Conservation (phyloP, 2,329 filamentous ascomycete genomes). For the Xylariomycetidae sp. region DNA sequence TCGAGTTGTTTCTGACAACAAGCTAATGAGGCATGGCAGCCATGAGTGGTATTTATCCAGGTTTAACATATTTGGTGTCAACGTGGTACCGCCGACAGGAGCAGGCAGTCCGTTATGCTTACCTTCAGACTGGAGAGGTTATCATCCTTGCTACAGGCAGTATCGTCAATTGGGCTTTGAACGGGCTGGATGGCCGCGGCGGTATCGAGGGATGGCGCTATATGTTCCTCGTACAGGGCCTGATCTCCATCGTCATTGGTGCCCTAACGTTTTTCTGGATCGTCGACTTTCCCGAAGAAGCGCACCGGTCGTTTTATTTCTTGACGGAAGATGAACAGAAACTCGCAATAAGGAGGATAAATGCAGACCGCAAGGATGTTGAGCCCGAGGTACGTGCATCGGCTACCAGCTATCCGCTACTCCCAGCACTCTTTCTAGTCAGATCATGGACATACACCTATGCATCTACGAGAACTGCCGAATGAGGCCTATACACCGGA, state of each 20-base stretch:
- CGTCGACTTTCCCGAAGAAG: slow-evolving; percentile 62
- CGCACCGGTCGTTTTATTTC: slow-evolving; percentile 53
- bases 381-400: no score
- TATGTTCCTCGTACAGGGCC: slow-evolving; percentile 65
- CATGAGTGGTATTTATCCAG: slow-evolving; percentile 52
- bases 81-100: slow-evolving; percentile 61
- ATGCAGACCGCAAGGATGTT: slow-evolving; percentile 57
- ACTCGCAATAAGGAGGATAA: slow-evolving; percentile 54
- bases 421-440: no score
- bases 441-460: no score
- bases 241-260: slow-evolving; percentile 56
- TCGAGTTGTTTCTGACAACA: no score
- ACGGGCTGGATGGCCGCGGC: slow-evolving; percentile 52
- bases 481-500: no score
- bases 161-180: slow-evolving; percentile 66
- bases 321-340: slow-evolving; percentile 50
- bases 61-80: slow-evolving; percentile 47
- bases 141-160: slow-evolving; percentile 60
- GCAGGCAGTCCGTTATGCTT: slow-evolving; percentile 62
- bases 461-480: no score
- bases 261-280: slow-evolving; percentile 65
- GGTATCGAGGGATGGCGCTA: slow-evolving; percentile 61
- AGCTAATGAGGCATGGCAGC: slow-evolving; percentile 27
- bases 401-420: no score
- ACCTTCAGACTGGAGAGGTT: slow-evolving; percentile 61